Evolutionary conservation across 768 basidiomycete genomes (phyloP).

Genomic region (Trametes coccinea): DNA sequence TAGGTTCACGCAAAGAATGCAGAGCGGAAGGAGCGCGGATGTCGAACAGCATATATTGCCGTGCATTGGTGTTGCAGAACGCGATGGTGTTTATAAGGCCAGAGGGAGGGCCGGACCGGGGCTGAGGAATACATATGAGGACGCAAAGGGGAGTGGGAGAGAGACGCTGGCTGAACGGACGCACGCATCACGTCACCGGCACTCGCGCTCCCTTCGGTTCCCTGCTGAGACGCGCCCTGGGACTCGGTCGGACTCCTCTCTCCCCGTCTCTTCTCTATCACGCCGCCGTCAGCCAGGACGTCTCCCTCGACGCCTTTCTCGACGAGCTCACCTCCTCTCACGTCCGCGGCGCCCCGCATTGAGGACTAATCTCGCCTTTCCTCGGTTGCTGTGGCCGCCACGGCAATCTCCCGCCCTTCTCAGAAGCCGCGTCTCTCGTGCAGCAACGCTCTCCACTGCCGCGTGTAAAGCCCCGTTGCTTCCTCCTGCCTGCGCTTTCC

Average conservation of each 20-base stretch:
- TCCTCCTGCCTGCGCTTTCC: background rate
- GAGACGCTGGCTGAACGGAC: background rate
- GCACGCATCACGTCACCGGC: conserved; percentile 5
- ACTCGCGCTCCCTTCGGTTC: background rate
- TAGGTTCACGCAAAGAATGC: background rate
- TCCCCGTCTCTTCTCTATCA: background rate
- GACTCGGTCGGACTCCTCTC: conserved; percentile 7
- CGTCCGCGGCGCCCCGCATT: background rate
- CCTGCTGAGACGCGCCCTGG: background rate
- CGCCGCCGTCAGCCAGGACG: conserved; percentile 4
- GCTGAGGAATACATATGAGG: background rate
- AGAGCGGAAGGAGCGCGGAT: background rate
- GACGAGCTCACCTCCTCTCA: conserved; percentile 4
- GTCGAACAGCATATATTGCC: background rate
- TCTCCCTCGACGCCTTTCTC: conserved; percentile 3
- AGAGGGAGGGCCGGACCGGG: conserved; percentile 9
- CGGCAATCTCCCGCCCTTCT: conserved; percentile 17
- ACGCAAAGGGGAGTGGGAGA: background rate
- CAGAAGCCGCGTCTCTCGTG: conserved; percentile 6
- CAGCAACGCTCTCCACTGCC: conserved; percentile 10
- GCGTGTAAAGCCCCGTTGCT: conserved; percentile 9
- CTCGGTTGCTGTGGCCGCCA: conserved; percentile 5
- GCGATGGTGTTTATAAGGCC: background rate
- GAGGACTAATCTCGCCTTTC: conserved; percentile 10
- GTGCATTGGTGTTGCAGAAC: too few species aligned